Base-by-base conservation (phyloP, 495 filamentous ascomycete species). In the Darksidea phi region DNA sequence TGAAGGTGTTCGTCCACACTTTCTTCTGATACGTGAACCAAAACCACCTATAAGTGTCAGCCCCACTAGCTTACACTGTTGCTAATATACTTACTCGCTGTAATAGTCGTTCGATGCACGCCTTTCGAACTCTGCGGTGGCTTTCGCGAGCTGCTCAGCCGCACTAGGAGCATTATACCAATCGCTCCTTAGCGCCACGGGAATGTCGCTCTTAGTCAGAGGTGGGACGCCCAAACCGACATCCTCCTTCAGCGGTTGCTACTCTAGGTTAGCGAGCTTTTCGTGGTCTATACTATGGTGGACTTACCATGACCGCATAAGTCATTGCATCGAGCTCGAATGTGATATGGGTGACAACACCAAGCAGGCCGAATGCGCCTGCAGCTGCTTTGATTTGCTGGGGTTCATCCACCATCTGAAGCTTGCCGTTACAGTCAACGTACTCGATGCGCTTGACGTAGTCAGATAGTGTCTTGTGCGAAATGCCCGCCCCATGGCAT, bases 261-360 rank as follows among this genome's bases (percentile, higher is more conserved):
- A 20, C 1, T 0, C 17, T 6, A 18, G 13, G 20, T 26, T 45
- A 21, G 25, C 15, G 3, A 10, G 11, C 38, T 52, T 17, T 4
- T 1, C 12, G 8, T 6, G 3, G 23, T 17, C 8, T 18, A 26
- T n/a, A 10, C 20, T 26, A 1, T 11, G 23, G 36, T 12, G 20
- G 13, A 12, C 54, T 45, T 45, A 64, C 64, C 59, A 81, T 72
- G 15, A 74, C 60, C 4, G 80, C 79, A 54, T 82, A 82, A 1
- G 70, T 73, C 79, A 83, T 82, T 0, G 70, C 69, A 42, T 79
- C 75, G 5, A 83, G 66, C 67, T 80, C 77, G 26, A 79, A 73
- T 10, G 80, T 82, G 50, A 83, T 70, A 58, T 82, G 80, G 1
- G 80, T 83, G 10, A 83, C 73, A 24, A 83, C 68, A 50, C 80